Conservation (phyloP, 768 basidiomycete genomes). For the Xerocomellus amylosporus region DNA sequence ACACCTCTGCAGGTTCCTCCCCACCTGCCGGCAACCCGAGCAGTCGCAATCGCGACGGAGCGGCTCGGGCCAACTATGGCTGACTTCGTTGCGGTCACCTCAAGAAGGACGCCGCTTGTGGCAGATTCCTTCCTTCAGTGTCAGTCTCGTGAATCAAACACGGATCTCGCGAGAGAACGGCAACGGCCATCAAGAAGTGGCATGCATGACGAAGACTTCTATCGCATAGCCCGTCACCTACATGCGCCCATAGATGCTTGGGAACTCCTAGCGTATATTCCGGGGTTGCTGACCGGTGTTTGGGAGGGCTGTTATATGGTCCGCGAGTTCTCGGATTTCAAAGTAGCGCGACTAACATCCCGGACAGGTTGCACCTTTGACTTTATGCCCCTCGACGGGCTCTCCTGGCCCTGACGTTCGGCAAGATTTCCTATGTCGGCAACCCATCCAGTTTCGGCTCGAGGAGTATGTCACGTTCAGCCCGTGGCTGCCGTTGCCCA, state of each 20-base stretch:
- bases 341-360: conserved; percentile 16
- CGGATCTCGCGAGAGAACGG: conserved; percentile 31
- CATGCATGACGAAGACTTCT: conserved; percentile 38
- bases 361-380: conserved; percentile 28
- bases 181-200: conserved; percentile 35
- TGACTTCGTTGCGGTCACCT: conserved; percentile 45
- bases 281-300: conserved; percentile 49
- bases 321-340: conserved; percentile 24
- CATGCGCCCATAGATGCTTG: conserved; percentile 17
- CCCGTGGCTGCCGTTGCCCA: conserved; percentile 36
- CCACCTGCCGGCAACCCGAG: conserved; percentile 51
- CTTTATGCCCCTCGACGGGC: conserved; percentile 14
- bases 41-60: conserved; percentile 41
- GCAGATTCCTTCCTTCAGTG: conserved; percentile 39
- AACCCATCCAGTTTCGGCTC: conserved; percentile 50
- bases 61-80: conserved; percentile 53
- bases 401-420: conserved; percentile 6
- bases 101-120: conserved; percentile 47
- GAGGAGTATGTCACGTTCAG: conserved; percentile 44
- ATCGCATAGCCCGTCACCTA: conserved; percentile 28
- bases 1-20: conserved; percentile 43
- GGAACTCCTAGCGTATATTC: conserved; percentile 35
- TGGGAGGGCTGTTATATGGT: conserved; percentile 67
- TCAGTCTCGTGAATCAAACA: conserved; percentile 29
- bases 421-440: conserved; percentile 42